Evolutionary conservation across 2,329 filamentous ascomycete species (phyloP).

Genomic region (Ophiostoma tasmaniense): DNA sequence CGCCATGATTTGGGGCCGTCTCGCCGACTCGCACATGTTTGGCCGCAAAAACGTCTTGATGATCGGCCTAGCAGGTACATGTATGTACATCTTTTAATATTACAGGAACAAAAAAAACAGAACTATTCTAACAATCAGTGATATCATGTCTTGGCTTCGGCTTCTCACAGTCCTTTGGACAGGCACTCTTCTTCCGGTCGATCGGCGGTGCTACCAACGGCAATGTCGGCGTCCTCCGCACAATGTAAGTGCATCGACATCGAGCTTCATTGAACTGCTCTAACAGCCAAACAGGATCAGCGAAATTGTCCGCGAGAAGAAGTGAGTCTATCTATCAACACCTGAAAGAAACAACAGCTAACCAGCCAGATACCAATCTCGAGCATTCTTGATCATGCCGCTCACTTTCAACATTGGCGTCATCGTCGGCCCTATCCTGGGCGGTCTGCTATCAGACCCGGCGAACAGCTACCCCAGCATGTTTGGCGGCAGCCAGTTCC

Average conservation of each 20-base stretch:
- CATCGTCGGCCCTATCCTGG: constrained; percentile 48
- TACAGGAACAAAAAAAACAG: fast-evolving
- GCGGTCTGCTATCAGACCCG: constrained; percentile 39
- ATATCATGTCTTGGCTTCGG: constrained; percentile 62
- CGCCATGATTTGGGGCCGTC: constrained; percentile 71
- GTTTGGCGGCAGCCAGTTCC: constrained; percentile 40
- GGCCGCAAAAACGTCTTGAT: constrained; percentile 73
- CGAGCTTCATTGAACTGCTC: background rate
- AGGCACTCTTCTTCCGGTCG: constrained; percentile 54
- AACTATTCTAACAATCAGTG: constrained; percentile 23
- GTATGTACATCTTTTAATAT: constrained; percentile 32
- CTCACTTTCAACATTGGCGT: constrained; percentile 68
- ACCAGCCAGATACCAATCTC: constrained; percentile 30
- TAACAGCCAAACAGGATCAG: constrained; percentile 31
- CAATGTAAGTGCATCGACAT: constrained; percentile 42
- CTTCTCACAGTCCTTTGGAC: constrained; percentile 54
- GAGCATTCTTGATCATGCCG: constrained; percentile 37
- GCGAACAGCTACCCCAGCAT: constrained; percentile 34
- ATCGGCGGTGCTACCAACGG: constrained; percentile 63
- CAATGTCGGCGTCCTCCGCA: constrained; percentile 66
- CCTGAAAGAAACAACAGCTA: constrained; percentile 20
- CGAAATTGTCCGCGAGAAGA: constrained; percentile 35
- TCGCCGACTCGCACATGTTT: constrained; percentile 53
- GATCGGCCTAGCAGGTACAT: constrained; percentile 63
- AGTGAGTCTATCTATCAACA: background rate